Percentiles rank a stretch among this genome's conserved stretches.
phyloP scores from a whole-genome alignment of 2,329 filamentous ascomycete species.

The Fusarium nanum region DNA sequence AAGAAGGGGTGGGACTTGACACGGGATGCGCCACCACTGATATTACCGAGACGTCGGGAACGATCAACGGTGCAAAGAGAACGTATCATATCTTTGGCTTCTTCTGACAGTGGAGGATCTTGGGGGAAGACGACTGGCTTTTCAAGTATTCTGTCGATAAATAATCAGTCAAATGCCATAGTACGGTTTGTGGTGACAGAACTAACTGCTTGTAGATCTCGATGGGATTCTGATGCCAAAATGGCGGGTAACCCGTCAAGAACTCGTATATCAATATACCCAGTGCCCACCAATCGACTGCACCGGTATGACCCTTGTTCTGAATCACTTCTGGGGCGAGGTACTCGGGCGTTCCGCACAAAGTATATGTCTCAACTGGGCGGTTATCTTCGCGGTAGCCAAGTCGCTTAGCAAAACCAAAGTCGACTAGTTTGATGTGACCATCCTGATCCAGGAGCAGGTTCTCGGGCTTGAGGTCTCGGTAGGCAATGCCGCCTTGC shows the following conservation, averaged over 20 bases:
- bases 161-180: slow-evolving; percentile 7
- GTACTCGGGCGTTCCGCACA: slow-evolving; percentile 87
- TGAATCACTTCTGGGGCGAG: slow-evolving; percentile 87
- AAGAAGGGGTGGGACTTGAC: slow-evolving; percentile 86
- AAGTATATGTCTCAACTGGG: slow-evolving; percentile 79
- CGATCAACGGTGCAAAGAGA: slow-evolving; percentile 83
- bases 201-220: slow-evolving; percentile 84
- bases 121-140: slow-evolving; percentile 80
- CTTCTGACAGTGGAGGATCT: slow-evolving; percentile 71
- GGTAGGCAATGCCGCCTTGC: slow-evolving; percentile 81
- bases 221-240: slow-evolving; percentile 88
- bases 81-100: slow-evolving; percentile 79
- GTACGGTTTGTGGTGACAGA: neutral
- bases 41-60: slow-evolving; percentile 81
- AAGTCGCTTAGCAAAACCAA: slow-evolving; percentile 85
- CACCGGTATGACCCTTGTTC: slow-evolving; percentile 80
- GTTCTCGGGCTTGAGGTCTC: slow-evolving; percentile 87
- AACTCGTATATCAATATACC: slow-evolving; percentile 89
- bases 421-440: slow-evolving; percentile 86
- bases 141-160: slow-evolving; percentile 73
- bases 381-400: slow-evolving; percentile 62
- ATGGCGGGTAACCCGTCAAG: slow-evolving; percentile 84
- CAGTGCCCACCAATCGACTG: slow-evolving; percentile 90
- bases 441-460: slow-evolving; percentile 80
- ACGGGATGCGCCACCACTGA: slow-evolving; percentile 75